Evolutionary conservation across 164 flowering plant species (phyloP).

Genomic region (Litsea cubeba): DNA sequence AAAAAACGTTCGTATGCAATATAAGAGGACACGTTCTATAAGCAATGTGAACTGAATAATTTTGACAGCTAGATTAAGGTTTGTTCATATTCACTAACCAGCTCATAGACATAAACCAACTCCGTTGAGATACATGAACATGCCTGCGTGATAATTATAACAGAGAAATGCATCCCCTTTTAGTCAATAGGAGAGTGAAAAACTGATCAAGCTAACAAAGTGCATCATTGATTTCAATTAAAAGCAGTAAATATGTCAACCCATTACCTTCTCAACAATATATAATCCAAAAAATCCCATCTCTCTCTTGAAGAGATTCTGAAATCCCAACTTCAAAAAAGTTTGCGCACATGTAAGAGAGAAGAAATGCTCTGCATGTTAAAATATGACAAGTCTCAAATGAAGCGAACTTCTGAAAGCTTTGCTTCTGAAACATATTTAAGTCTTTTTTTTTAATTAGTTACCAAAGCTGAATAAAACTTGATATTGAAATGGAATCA

Average conservation of each 20-base stretch:
- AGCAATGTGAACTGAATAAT: neutral
- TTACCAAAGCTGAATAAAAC: too few species aligned
- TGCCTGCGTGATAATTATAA: constrained; percentile 45
- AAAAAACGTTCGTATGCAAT: too few species aligned
- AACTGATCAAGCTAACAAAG: neutral
- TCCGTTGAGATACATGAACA: constrained; percentile 64
- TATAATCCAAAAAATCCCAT: constrained; percentile 43
- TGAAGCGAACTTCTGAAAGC: neutral
- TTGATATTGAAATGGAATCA: too few species aligned
- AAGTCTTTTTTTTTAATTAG: too few species aligned
- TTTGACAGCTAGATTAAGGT: neutral
- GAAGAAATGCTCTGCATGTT: constrained; percentile 65
- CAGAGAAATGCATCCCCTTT: neutral
- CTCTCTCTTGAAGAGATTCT: constrained; percentile 61
- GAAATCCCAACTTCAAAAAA: constrained; percentile 89
- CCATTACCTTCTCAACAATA: constrained; percentile 66
- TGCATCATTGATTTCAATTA: neutral
- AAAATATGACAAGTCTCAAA: constrained; percentile 3
- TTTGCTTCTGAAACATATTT: neutral
- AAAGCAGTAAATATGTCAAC: neutral
- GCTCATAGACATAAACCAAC: constrained; percentile 83
- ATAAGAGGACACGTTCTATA: neutral
- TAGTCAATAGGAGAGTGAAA: neutral
- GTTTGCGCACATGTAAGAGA: constrained; percentile 72
- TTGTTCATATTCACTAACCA: constrained; percentile 48